Conservation (phyloP, 495 filamentous ascomycete species). For the Aspergillus homomorphus region DNA sequence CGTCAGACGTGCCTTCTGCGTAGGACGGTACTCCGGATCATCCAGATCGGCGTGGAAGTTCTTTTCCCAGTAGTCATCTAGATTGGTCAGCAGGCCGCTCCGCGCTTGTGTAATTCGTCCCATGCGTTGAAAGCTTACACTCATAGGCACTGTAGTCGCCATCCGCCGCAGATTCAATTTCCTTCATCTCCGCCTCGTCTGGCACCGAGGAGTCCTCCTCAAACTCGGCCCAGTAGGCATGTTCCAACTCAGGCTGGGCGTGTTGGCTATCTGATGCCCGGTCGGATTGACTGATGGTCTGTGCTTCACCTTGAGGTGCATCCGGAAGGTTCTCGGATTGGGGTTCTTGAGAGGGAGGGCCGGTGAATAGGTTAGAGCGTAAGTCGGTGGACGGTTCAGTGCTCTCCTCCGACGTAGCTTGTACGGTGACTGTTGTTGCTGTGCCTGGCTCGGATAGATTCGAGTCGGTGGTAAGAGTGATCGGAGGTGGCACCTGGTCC, state of each 20-base stretch:
- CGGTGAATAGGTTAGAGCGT: background rate
- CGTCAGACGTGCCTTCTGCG: constrained; percentile 52
- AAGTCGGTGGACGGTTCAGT: constrained; percentile 6
- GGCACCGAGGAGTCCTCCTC: constrained; percentile 57
- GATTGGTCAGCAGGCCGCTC: constrained; percentile 13
- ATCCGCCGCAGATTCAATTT: constrained; percentile 50
- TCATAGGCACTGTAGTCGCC: constrained; percentile 53
- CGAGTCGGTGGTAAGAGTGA: constrained; percentile 15
- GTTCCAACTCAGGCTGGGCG: constrained; percentile 33
- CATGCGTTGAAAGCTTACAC: constrained; percentile 33
- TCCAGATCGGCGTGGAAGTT: constrained; percentile 56
- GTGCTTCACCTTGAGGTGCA: background rate
- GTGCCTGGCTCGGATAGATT: constrained; percentile 6
- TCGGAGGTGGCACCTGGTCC: constrained; percentile 14
- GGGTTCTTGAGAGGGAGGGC: constrained; percentile 4
- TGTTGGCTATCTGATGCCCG: background rate
- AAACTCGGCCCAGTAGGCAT: constrained; percentile 48
- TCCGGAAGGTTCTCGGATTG: constrained; percentile 5
- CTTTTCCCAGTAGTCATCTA: constrained; percentile 57
- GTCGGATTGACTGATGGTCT: constrained; percentile 3
- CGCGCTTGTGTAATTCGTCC: background rate
- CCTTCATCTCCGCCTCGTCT: constrained; percentile 57
- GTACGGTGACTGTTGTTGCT: constrained; percentile 6
- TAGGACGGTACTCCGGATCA: constrained; percentile 56
- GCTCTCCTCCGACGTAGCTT: constrained; percentile 7